Evolutionary conservation across 257 asterid genomes (phyloP), one percentile per base, ranked within the genome.

Genomic region (Jacaranda mimosifolia): DNA sequence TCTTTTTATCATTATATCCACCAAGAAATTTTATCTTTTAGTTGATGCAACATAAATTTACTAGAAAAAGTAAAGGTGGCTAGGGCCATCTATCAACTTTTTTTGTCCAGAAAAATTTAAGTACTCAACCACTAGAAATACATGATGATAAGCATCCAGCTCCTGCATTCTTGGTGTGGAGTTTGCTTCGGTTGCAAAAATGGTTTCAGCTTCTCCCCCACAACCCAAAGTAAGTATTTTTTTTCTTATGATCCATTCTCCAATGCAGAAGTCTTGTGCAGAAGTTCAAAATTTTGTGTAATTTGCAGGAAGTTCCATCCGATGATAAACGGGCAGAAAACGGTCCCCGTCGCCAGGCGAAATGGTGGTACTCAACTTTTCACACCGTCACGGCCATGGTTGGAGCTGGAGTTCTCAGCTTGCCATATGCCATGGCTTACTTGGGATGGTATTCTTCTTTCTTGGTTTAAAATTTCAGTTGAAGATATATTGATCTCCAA

Each of bases 351-450:
- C 87, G 91, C 0, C 74, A 84, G 71, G 96, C 93, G 0, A 88
- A 86, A 85, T 90, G 96, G 95, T 90, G 95, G 95, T 84, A 88
- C 64, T 86, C 93, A 9, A 86, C 96, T 0, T 90, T 90, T 63
- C 93, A 90, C 88, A 85, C 93, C 0, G 91, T 90, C 74, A 88
- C 91, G 15, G 94, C 94, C 70, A 89, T 89, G 92, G 94, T 89
- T 75, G 94, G 94, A 5, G 94, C 91, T 18, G 92, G 96, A 19
- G 96, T 88, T 68, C 96, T 90, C 67, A 88, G 90, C 83, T 58
- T 90, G 70, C 93, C 96, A 5, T 88, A 85, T 66, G 91, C 96
- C 85, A 90, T 90, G 96, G 92, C 97, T 19, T 90, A 91, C 75
- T 86, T 91, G 63, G 96, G 97, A 82, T 91, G 97, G 97, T 91